A percentile compares a stretch with the other conserved stretches of the same genome.
Evolutionary conservation across 2,329 filamentous ascomycete genomes (phyloP).

Genomic region (Fusarium sp.): DNA sequence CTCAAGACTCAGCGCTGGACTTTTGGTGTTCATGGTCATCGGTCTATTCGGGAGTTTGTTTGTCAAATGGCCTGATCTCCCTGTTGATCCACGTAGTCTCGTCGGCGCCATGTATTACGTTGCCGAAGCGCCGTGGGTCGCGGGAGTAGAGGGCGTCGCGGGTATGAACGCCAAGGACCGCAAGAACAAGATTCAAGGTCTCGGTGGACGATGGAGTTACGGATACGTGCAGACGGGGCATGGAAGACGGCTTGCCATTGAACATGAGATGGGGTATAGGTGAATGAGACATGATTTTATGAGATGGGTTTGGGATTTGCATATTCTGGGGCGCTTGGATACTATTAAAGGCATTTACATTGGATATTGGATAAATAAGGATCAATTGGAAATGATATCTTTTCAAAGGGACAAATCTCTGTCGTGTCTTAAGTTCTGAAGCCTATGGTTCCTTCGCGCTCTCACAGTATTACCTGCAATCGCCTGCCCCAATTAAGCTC

Average conservation of each 20-base stretch:
- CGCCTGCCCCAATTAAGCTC: neutral
- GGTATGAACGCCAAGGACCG: slow-evolving; percentile 29
- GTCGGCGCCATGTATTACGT: slow-evolving; percentile 59
- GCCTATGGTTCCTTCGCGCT: too few relatives aligned
- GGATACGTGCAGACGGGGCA: slow-evolving; percentile 26
- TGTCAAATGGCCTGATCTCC: slow-evolving; percentile 56
- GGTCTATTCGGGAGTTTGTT: slow-evolving; percentile 54
- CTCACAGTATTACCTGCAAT: neutral
- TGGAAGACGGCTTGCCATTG: slow-evolving; percentile 34
- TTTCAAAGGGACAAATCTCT: too few relatives aligned
- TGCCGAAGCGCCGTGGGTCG: slow-evolving; percentile 31
- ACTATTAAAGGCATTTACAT: neutral
- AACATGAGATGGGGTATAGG: slow-evolving; percentile 26
- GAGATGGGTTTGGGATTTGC: neutral
- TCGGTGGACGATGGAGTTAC: slow-evolving; percentile 35
- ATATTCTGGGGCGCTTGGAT: neutral
- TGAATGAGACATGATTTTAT: neutral
- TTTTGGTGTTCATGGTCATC: slow-evolving; percentile 57
- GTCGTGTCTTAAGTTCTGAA: neutral
- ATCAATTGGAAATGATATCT: too few relatives aligned
- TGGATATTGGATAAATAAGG: neutral
- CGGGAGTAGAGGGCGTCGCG: slow-evolving; percentile 30
- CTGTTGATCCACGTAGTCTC: slow-evolving; percentile 59
- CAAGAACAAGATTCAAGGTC: slow-evolving; percentile 18
- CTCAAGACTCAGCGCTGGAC: slow-evolving; percentile 52